Percentiles rank a stretch among this genome's conserved stretches.
These are phyloP conservation scores for Leccinum boreale DNA, from an alignment of 768 basidiomycete genomes.

Conservation along the genomic window DNA sequence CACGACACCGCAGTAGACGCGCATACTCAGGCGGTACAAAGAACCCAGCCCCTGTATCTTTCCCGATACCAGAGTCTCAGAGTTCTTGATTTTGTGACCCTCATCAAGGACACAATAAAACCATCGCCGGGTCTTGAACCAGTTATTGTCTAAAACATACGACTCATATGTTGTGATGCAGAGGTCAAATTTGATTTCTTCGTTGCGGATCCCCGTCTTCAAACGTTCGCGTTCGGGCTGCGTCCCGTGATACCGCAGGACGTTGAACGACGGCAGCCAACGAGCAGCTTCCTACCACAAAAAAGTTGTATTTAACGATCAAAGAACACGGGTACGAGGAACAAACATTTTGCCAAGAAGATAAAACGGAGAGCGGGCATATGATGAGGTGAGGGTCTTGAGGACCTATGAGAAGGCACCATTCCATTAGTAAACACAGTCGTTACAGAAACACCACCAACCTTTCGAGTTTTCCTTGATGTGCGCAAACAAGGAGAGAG, in stretches of 20 bases:
- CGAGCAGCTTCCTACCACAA: conserved; percentile 45
- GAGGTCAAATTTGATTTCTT: conserved; percentile 40
- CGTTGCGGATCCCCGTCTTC: conserved; percentile 40
- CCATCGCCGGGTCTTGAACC: conserved; percentile 62
- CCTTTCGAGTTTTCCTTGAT: conserved; percentile 53
- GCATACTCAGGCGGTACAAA: conserved; percentile 52
- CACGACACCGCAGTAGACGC: not conserved
- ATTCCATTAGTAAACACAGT: not conserved
- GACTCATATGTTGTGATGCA: conserved; percentile 69
- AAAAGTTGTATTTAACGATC: not conserved
- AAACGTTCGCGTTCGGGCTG: conserved; percentile 52
- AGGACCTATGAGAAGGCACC: conserved; percentile 23
- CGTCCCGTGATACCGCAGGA: conserved; percentile 62
- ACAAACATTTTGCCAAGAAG: conserved; percentile 51
- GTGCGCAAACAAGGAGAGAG: conserved; percentile 64
- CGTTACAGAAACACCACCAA: conserved; percentile 10
- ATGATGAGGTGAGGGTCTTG: conserved; percentile 66
- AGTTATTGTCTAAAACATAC: conserved; percentile 52
- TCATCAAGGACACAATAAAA: conserved; percentile 61
- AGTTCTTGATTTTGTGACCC: conserved; percentile 72
- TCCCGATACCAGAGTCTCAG: conserved; percentile 49
- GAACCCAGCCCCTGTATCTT: conserved; percentile 57
- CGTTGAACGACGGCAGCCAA: conserved; percentile 51
- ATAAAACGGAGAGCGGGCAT: conserved; percentile 67
- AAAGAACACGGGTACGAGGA: not conserved